Evolutionary conservation across 805 yeast genomes (phyloP), one percentile per base, ranked within the genome.

Genomic region (Grigorovia transvaalensis): DNA sequence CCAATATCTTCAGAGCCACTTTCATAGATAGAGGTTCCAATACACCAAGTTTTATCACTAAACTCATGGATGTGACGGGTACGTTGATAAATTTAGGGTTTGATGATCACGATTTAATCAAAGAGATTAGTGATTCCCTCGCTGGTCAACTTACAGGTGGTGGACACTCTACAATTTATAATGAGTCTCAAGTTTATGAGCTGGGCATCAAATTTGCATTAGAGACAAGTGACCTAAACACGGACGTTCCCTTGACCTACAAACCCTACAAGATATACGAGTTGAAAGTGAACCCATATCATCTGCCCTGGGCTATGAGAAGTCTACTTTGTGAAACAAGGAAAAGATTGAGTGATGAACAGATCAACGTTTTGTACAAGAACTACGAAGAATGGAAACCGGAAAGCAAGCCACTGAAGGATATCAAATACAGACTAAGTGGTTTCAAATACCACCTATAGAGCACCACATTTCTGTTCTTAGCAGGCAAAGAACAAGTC

Each of bases 61-160:
- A 84, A 47, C 74, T 91, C 29, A 82, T 89, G 1, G 77, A 84
- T 13, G 70, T 89, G 9, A 86, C 95, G 4, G 78, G 90, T 52
- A 80, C 79, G 50, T 68, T 90, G 46, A 79, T 85, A 51, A 88
- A 91, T 64, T 58, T 81, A 47, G 98, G 98, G 0, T 76, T 73
- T 49, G 79, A 84, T 48, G 99, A 91, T 63, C 91, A 88, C 63
- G 93, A 89, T 20, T 85, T 93, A 13, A 73, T 91, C 19, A 83
- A 83, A 55, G 97, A 93, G 63, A 76, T 91, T 45, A 87, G 96
- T 51, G 77, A 74, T 44, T 76, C 87, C 0, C 67, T 85, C 55
- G 93, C 95, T 0, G 99, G 99, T 0, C 85, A 96, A 1, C 71
- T 93, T 50, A 91, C 96, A 0, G 96, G 97, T 2, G 90, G 93